phyloP scores from a whole-genome alignment of 768 basidiomycete species.

The Boletales sp. region DNA sequence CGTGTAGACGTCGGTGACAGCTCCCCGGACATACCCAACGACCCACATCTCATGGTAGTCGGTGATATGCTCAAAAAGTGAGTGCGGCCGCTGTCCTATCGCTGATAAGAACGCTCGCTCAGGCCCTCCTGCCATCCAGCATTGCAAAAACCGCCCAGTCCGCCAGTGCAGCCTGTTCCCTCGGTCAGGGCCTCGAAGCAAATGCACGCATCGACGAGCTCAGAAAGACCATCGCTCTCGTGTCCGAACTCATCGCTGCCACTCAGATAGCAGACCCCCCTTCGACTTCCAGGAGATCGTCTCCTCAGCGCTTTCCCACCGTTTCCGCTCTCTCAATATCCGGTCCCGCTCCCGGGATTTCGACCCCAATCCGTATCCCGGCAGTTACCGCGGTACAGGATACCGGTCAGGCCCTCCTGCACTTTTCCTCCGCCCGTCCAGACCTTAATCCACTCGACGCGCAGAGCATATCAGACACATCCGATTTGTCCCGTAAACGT shows the following conservation, averaged over 20 bases:
- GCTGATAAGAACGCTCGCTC: slow-evolving; percentile 4
- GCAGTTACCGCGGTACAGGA: slow-evolving; percentile 20
- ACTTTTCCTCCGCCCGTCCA: slow-evolving; percentile 11
- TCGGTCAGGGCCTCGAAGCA: slow-evolving; percentile 45
- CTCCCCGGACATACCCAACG: slow-evolving; percentile 35
- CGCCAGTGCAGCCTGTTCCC: slow-evolving; percentile 48
- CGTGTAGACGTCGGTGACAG: slow-evolving; percentile 10
- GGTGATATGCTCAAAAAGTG: slow-evolving; percentile 54
- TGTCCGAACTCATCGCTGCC: slow-evolving; percentile 51
- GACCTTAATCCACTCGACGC: slow-evolving; percentile 21
- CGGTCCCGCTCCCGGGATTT: slow-evolving; percentile 35
- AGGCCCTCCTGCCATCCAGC: slow-evolving; percentile 34
- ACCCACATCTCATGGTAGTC: slow-evolving; percentile 47
- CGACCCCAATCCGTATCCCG: slow-evolving; percentile 21
- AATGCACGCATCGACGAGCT: slow-evolving; percentile 53
- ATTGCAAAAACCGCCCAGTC: slow-evolving; percentile 60
- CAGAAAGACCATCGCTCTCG: slow-evolving; percentile 49
- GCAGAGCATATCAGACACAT: slow-evolving; percentile 26
- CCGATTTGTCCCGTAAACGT: slow-evolving; percentile 48
- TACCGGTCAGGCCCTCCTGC: slow-evolving; percentile 20
- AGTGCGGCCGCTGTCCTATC: slow-evolving; percentile 14
- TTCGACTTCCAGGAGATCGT: slow-evolving; percentile 30
- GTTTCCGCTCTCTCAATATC: slow-evolving; percentile 30
- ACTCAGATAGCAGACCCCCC: slow-evolving; percentile 35
- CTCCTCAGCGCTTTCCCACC: slow-evolving; percentile 21